phyloP scores from a whole-genome alignment of 495 filamentous ascomycete species.

The Xylaria scruposa region DNA sequence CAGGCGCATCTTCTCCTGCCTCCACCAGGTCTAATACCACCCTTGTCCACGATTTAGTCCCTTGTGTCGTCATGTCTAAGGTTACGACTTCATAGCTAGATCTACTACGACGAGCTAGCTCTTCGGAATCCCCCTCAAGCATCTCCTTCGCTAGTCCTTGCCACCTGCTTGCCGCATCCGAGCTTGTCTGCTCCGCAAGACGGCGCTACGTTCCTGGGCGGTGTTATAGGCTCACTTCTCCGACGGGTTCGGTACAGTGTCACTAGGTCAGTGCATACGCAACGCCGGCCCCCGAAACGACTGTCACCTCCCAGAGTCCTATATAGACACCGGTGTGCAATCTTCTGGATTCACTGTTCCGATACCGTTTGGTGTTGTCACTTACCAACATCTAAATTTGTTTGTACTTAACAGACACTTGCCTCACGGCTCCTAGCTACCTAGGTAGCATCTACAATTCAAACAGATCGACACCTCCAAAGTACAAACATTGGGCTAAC shows the following conservation, averaged over 20 bases:
- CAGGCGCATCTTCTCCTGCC: conserved; percentile 18
- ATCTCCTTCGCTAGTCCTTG: background rate
- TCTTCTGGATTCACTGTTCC: background rate
- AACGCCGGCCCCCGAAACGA: background rate
- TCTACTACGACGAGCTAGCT: conserved; percentile 5
- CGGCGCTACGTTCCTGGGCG: background rate
- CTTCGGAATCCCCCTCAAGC: conserved; percentile 23
- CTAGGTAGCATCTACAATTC: background rate
- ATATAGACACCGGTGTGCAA: conserved; percentile 17
- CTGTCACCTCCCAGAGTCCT: background rate
- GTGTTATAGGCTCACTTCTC: background rate
- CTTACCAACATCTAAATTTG: conserved; percentile 22
- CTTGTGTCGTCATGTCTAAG: conserved; percentile 17
- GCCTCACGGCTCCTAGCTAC: background rate
- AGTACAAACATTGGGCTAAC: background rate
- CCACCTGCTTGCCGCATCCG: background rate
- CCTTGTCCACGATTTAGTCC: conserved; percentile 29
- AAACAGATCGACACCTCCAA: background rate
- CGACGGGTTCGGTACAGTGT: background rate
- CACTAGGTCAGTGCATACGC: background rate
- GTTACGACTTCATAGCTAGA: conserved; percentile 21
- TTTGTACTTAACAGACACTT: conserved; percentile 18
- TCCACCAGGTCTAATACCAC: conserved; percentile 24
- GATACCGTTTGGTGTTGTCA: conserved; percentile 27
- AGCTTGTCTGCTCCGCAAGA: background rate